Percentiles rank a stretch among this genome's conserved stretches.
These are phyloP conservation scores for Dothiorella sarmentorum DNA, from an alignment of 2,329 filamentous ascomycete genomes.

Conservation along the genomic window DNA sequence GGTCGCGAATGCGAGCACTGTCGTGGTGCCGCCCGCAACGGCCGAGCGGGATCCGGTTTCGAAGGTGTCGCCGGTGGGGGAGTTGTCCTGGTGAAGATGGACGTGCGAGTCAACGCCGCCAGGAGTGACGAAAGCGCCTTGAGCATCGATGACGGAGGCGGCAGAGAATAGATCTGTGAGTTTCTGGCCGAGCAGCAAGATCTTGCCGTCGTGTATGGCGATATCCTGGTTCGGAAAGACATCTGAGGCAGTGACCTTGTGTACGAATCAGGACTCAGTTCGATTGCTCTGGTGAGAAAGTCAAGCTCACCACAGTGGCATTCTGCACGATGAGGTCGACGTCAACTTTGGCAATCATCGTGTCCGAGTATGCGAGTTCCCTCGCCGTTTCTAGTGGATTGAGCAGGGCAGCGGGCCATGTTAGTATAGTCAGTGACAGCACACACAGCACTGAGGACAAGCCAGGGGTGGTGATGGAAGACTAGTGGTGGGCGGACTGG, in stretches of 20 bases:
- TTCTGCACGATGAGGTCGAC: constrained; percentile 44
- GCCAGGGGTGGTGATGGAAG: neutral
- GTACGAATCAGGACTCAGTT: neutral
- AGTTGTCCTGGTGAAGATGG: constrained; percentile 46
- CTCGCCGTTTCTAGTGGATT: neutral
- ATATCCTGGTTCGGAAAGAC: constrained; percentile 45
- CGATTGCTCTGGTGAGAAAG: no score
- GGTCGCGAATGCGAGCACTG: constrained; percentile 56
- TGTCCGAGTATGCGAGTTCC: neutral
- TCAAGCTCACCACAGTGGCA: constrained; percentile 38
- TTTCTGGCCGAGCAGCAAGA: constrained; percentile 42
- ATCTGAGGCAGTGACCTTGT: constrained; percentile 39
- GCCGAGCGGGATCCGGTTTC: constrained; percentile 53
- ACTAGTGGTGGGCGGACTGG: neutral
- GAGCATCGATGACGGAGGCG: constrained; percentile 44
- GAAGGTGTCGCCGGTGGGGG: constrained; percentile 38
- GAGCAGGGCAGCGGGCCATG: neutral
- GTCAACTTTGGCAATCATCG: constrained; percentile 22
- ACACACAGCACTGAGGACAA: neutral
- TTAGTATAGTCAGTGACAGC: neutral
- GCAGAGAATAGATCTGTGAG: constrained; percentile 31
- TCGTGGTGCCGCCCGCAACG: constrained; percentile 58
- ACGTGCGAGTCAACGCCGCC: constrained; percentile 51
- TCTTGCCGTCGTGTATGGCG: constrained; percentile 47
- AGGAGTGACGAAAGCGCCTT: constrained; percentile 46